These are phyloP conservation scores for Globisporangium acanthophoron DNA, from an alignment of 352 stramenopile species.

Conservation along the genomic window DNA sequence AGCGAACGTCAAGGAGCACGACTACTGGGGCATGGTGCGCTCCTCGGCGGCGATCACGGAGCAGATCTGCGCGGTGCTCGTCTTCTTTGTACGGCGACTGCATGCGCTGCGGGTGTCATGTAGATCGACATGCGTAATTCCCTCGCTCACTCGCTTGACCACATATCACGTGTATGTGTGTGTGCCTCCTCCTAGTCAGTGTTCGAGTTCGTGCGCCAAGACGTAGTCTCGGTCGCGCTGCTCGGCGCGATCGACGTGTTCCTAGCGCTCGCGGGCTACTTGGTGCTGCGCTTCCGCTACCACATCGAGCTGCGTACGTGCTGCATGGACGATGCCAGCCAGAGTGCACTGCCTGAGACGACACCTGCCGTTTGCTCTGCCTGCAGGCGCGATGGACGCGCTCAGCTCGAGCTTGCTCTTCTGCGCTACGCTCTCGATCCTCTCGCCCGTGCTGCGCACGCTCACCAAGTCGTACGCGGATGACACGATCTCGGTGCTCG, in stretches of 20 bases:
- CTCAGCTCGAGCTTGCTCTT: conserved; percentile 78
- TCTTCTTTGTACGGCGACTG: conserved; percentile 74
- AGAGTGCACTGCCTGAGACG: neutral
- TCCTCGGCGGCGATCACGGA: conserved; percentile 82
- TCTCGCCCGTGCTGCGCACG: conserved; percentile 88
- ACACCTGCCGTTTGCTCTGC: neutral
- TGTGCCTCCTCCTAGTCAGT: conserved; percentile 32
- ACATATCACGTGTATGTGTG: neutral
- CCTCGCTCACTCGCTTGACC: too few species aligned
- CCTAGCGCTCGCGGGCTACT: conserved; percentile 48
- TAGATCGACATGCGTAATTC: too few species aligned
- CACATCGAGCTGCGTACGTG: conserved; percentile 31
- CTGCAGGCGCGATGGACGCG: conserved; percentile 38
- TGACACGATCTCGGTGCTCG: conserved; percentile 90
- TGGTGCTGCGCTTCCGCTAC: conserved; percentile 42
- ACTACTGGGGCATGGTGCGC: conserved; percentile 84
- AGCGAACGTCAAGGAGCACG: conserved; percentile 80
- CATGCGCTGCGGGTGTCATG: neutral
- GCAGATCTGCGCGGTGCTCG: conserved; percentile 84
- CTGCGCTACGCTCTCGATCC: conserved; percentile 75
- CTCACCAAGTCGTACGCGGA: conserved; percentile 88
- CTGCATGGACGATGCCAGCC: too few species aligned
- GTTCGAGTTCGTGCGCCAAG: conserved; percentile 66
- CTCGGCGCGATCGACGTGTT: conserved; percentile 55
- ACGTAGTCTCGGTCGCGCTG: conserved; percentile 42